phyloP scores from a whole-genome alignment of 2,329 filamentous ascomycete genomes.

The Trichoderma sp. region DNA sequence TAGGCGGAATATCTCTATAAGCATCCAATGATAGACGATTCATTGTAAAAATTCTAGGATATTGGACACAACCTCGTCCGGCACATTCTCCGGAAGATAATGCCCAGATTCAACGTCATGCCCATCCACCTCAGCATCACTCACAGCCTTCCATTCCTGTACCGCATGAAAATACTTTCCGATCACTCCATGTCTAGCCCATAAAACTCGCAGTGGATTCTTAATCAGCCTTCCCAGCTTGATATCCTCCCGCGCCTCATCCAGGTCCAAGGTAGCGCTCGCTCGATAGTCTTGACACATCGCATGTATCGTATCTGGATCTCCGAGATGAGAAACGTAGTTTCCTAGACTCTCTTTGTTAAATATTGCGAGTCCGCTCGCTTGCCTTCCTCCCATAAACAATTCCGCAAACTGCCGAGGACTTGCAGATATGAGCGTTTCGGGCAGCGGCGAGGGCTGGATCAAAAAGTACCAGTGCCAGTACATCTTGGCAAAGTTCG shows the following conservation, averaged over 20 bases:
- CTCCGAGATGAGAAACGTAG: slow-evolving; percentile 48
- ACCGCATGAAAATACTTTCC: slow-evolving; percentile 53
- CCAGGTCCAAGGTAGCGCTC: slow-evolving; percentile 54
- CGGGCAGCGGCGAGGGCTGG: slow-evolving; percentile 55
- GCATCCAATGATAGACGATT: neutral
- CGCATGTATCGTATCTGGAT: slow-evolving; percentile 48
- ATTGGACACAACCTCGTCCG: slow-evolving; percentile 40
- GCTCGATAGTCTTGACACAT: slow-evolving; percentile 63
- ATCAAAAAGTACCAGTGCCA: slow-evolving; percentile 65
- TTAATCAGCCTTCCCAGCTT: slow-evolving; percentile 47
- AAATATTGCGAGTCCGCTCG: slow-evolving; percentile 26
- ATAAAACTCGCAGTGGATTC: slow-evolving; percentile 54
- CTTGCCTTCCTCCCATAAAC: slow-evolving; percentile 46
- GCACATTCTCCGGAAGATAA: slow-evolving; percentile 56
- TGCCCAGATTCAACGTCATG: slow-evolving; percentile 51
- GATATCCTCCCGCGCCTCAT: slow-evolving; percentile 52
- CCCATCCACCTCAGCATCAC: slow-evolving; percentile 45
- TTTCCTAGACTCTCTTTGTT: slow-evolving; percentile 42
- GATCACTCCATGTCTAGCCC: slow-evolving; percentile 54
- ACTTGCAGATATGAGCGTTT: slow-evolving; percentile 48
- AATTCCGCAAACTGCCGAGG: slow-evolving; percentile 47
- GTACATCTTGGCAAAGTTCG: slow-evolving; percentile 53
- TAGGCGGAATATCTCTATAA: no score
- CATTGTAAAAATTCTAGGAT: neutral
- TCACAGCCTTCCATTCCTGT: slow-evolving; percentile 55